Evolutionary conservation across 2,329 filamentous ascomycete species (phyloP), one percentile per base, ranked within the genome.

Genomic region (Monilinia fructigena): DNA sequence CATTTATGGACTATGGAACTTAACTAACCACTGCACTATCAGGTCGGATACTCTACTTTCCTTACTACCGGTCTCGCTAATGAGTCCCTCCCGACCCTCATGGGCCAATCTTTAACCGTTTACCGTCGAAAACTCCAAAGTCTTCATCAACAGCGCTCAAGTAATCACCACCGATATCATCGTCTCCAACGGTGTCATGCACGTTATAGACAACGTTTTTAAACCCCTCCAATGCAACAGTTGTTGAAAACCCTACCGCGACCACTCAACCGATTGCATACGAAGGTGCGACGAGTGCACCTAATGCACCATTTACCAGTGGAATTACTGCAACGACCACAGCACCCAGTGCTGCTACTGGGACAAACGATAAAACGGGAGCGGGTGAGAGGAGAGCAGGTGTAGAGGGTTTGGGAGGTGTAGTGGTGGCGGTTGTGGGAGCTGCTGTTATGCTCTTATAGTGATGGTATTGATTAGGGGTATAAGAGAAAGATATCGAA

Each of bases 181-280:
- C 8, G 61, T 78, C 50, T 71, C 72, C 11, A 77, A 77, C 59
- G 74, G 78, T 66, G 75, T 80, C 50, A 60, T 76, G 18, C 72
- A 76, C 65, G 71, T 79, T 10, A 76, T 80, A 55, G 76, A 75
- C 65, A 80, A 78, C 66, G 80, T 83, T 10, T 10, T 76, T 84
- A 40, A 83, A 81, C 72, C 82, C 80, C 1, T 74, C 80, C 48
- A 77, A 74, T 4, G 67, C 76, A 18, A 70, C 70, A 3, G 76
- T 73, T 3, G 68, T 70, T 23, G 81, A 81, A 0, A 76, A 82
- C 56, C 77, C 78, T 8, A 74, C 73, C 3, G 69, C 75, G 1
- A 72, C 72, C 31, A 77, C 75, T 4, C 77, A 80, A 50, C 69
- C 73, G 14, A 77, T 80, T 6, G 78, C 74, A 0, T 78, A 76